Evolutionary conservation across 192 early-diverging fungal genomes (phyloP).

Genomic region (Backusella mclennaniae): DNA sequence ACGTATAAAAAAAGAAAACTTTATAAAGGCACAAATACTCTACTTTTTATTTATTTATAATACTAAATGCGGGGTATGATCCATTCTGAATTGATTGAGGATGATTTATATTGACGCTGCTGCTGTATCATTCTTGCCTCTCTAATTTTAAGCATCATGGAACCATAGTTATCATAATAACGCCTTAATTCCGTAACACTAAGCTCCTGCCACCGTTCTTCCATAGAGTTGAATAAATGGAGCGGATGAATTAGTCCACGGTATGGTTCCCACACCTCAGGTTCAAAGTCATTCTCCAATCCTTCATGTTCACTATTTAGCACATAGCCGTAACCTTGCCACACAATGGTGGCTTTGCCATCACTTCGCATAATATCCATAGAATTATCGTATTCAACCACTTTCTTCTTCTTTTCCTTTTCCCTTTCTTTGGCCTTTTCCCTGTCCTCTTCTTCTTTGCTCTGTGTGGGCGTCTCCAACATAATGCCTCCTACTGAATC

Average conservation of each 20-base stretch:
- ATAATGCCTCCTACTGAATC: conserved; percentile 10
- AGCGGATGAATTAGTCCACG: conserved; percentile 25
- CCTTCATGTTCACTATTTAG: not conserved
- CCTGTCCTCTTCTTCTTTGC: not conserved
- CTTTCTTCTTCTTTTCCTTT: conserved; percentile 3
- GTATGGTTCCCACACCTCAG: conserved; percentile 14
- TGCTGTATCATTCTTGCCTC: conserved; percentile 14
- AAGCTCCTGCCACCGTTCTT: conserved; percentile 5
- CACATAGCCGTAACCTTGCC: conserved; percentile 29
- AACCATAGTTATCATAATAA: conserved; percentile 26
- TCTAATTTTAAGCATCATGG: conserved; percentile 29
- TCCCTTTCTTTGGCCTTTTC: not conserved
- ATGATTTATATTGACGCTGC: conserved; percentile 10
- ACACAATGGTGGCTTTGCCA: conserved; percentile 7
- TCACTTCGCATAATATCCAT: conserved; percentile 7
- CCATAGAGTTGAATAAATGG: conserved; percentile 13
- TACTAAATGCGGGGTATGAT: conserved; percentile 13
- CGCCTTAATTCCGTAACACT: conserved; percentile 16
- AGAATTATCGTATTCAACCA: conserved; percentile 25
- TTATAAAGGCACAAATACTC: conserved; percentile 1
- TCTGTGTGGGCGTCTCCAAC: not conserved
- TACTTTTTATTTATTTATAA: not conserved
- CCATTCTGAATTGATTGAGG: conserved; percentile 8
- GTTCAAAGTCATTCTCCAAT: conserved; percentile 6
- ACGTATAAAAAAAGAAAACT: not conserved